Evolutionary conservation across 352 stramenopile species (phyloP), one percentile per base, ranked within the genome.

Genomic region (Phytophthora melonis): DNA sequence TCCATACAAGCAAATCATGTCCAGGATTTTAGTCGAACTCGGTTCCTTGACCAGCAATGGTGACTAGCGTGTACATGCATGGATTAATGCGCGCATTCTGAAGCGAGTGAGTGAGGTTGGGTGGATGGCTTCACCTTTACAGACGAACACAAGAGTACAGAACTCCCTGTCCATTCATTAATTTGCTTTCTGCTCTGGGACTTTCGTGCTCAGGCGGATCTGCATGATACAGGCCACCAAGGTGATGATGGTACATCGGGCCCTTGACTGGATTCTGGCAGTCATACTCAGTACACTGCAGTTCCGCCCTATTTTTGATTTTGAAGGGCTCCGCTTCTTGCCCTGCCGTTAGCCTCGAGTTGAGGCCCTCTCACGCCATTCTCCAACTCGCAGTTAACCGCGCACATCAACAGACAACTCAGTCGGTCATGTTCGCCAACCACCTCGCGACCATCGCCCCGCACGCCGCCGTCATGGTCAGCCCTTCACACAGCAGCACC

Each of bases 391-490:
- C 65, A 25, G 11, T 47, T 65, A 5, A 39, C 23, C 11, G 21
- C 36, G 11, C 14, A 18, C 16, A 55, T 54, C 16, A 53, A 54
- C 56, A 2, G 19, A 49, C 25, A 64, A 18, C 34, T n/a, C 58
- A 14, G 56, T 36, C 11, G 23, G 23, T 13, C 16, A 81, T 79
- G 75, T 81, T 81, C 56, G 39, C 67, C 27, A 79, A 76, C 30
- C 75, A 81, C 43, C 72, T 81, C 59, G 50, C 75, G 18, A 79
- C 75, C 23, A 72, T 81, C 65, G 75, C 72, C 13, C 66, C 66
- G 16, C 67, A 78, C 34, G 72, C 62, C 43, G 58, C 65, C 32
- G 64, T 73, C 41, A 56, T 76, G 52, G 43, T 65, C 6, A 54
- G 57, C 10, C 49, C 69, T 18, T 67, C 27, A 5, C 39, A 72